Percentiles rank a stretch among this genome's conserved stretches.
Evolutionary conservation across 2,329 filamentous ascomycete genomes (phyloP).

Genomic region (Scortechinia acanthostroma): DNA sequence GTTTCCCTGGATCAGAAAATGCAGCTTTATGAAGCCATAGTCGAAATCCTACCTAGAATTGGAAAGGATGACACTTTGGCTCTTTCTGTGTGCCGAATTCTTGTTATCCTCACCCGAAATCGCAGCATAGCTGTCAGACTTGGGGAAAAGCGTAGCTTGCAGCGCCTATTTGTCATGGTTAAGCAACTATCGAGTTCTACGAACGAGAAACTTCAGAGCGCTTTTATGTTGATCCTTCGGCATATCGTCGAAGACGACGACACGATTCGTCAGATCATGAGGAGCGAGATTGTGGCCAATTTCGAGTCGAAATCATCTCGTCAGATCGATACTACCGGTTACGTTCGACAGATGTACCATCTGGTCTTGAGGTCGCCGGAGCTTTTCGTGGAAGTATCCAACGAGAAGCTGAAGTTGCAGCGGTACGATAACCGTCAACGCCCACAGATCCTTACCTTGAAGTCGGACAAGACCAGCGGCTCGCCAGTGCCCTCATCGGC

Average conservation of each 20-base stretch:
- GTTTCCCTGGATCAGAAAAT: constrained; percentile 59
- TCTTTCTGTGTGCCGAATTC: constrained; percentile 72
- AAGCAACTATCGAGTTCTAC: constrained; percentile 80
- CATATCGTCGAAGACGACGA: constrained; percentile 93
- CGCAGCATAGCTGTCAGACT: constrained; percentile 69
- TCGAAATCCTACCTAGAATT: constrained; percentile 77
- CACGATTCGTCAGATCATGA: constrained; percentile 84
- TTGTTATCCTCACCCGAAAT: constrained; percentile 80
- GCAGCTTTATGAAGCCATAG: constrained; percentile 68
- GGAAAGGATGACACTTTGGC: constrained; percentile 82
- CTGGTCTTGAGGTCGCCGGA: constrained; percentile 75
- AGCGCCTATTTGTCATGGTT: constrained; percentile 87
- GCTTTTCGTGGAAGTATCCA: constrained; percentile 79
- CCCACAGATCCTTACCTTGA: neutral
- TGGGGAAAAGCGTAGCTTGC: constrained; percentile 81
- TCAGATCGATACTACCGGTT: constrained; percentile 63
- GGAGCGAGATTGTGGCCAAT: constrained; percentile 74
- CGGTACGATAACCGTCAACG: constrained; percentile 29
- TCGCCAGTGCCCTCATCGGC: neutral
- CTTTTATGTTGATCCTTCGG: constrained; percentile 77
- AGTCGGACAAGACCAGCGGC: neutral
- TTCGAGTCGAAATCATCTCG: constrained; percentile 49
- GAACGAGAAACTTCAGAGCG: constrained; percentile 62
- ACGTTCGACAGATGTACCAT: constrained; percentile 71
- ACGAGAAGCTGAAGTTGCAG: constrained; percentile 72